A percentile compares a stretch with the other conserved stretches of the same genome.
Evolutionary conservation across 2,329 filamentous ascomycete genomes (phyloP).

Genomic region (Sclerotinia minor): DNA sequence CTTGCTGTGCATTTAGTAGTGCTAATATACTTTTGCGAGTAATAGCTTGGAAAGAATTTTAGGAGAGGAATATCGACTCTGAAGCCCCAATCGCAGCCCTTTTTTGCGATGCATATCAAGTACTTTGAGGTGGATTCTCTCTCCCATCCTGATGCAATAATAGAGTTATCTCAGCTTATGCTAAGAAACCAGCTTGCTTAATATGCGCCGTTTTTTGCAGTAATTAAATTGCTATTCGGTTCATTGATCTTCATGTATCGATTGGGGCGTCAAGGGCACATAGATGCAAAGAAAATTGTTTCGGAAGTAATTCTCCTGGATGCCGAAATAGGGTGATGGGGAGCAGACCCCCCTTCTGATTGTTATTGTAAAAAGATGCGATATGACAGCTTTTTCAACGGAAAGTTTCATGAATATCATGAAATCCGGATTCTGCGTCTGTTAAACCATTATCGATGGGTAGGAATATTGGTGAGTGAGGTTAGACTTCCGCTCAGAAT

Average conservation of each 20-base stretch:
- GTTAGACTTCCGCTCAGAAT: conserved; percentile 29
- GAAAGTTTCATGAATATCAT: conserved; percentile 29
- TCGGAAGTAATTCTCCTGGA: conserved; percentile 29
- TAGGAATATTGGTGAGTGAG: conserved; percentile 35
- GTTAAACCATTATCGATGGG: conserved; percentile 35
- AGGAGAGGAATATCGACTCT: neutral
- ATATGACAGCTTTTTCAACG: conserved; percentile 26
- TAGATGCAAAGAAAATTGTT: conserved; percentile 24
- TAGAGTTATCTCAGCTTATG: neutral
- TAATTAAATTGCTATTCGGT: conserved; percentile 25
- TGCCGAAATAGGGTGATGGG: conserved; percentile 30
- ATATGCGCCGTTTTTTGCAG: neutral
- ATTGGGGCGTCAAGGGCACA: conserved; percentile 18
- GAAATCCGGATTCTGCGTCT: conserved; percentile 36
- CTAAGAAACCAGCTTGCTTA: neutral
- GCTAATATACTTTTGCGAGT: conserved; percentile 30
- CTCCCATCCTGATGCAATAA: neutral
- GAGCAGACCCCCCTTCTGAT: conserved; percentile 28
- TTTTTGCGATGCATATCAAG: conserved; percentile 8
- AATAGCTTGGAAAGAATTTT: conserved; percentile 15
- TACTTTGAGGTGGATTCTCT: neutral
- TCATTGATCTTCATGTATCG: conserved; percentile 29
- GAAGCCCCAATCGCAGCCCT: conserved; percentile 12
- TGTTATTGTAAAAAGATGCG: conserved; percentile 28
- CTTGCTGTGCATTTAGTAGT: conserved; percentile 33